Percentiles rank a stretch among this genome's conserved stretches.
phyloP scores from a whole-genome alignment of 352 stramenopile genomes.

The Phytophthora uliginosa region DNA sequence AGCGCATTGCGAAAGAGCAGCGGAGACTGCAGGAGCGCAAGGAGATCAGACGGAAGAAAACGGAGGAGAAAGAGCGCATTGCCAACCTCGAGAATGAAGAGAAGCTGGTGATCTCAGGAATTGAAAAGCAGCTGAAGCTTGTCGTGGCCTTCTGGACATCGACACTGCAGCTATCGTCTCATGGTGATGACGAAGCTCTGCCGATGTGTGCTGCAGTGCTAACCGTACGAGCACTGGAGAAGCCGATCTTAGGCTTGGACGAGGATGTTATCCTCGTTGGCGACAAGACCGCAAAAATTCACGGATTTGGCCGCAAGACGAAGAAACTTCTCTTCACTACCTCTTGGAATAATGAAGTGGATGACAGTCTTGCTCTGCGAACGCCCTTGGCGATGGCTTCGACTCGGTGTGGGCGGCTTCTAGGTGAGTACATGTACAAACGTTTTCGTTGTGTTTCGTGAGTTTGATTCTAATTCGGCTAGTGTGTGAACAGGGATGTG shows the following conservation, averaged over 20 bases:
- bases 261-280: constrained; percentile 54
- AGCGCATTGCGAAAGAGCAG: constrained; percentile 50
- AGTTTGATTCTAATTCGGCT: constrained; percentile 22
- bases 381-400: constrained; percentile 28
- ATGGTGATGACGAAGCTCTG: constrained; percentile 8
- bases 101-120: constrained; percentile 27
- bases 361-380: constrained; percentile 12
- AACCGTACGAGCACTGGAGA: constrained; percentile 34
- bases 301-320: constrained; percentile 41
- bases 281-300: constrained; percentile 36
- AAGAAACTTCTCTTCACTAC: constrained; percentile 36
- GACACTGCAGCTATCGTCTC: constrained; percentile 38
- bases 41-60: constrained; percentile 26
- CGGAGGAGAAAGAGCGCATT: constrained; percentile 52
- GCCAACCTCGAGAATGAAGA: constrained; percentile 55
- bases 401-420: constrained; percentile 34
- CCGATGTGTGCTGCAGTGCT: constrained; percentile 41
- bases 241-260: constrained; percentile 32
- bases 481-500: constrained; percentile 51
- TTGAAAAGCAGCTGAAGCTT: constrained; percentile 59
- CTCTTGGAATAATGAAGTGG: constrained; percentile 14
- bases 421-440: constrained; percentile 33
- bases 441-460: not conserved
- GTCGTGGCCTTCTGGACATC: constrained; percentile 61
- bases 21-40: constrained; percentile 44